Evolutionary conservation across 2,329 filamentous ascomycete species (phyloP).

Genomic region (Thermomyces lanuginosus): DNA sequence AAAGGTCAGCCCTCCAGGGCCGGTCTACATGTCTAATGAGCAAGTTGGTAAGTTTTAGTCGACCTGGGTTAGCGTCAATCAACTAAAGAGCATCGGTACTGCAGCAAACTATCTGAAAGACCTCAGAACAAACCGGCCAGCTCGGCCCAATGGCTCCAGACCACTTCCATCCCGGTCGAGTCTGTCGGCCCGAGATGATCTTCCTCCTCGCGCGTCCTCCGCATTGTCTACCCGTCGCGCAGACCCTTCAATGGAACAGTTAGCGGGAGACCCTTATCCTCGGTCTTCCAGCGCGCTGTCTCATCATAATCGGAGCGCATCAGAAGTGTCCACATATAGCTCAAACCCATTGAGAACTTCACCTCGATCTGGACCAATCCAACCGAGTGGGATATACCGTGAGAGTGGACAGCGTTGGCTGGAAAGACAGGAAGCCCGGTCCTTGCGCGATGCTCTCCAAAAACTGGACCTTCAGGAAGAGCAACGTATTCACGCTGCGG

Average conservation of each 20-base stretch:
- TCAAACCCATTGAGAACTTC: constrained; percentile 20
- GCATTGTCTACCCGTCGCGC: constrained; percentile 22
- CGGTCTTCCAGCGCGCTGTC: constrained; percentile 27
- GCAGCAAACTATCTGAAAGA: constrained; percentile 44
- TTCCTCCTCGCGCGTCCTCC: constrained; percentile 27
- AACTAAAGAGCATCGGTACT: constrained; percentile 8
- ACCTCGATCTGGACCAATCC: constrained; percentile 14
- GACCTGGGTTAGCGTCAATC: constrained; percentile 2
- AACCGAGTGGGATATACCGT: constrained; percentile 32
- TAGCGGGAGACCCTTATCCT: constrained; percentile 13
- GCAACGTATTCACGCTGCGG: constrained; percentile 36
- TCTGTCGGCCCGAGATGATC: constrained; percentile 10
- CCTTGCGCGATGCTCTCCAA: constrained; percentile 40
- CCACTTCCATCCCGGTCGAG: constrained; percentile 32
- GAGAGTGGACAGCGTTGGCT: constrained; percentile 39
- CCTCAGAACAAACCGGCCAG: constrained; percentile 40
- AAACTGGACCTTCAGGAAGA: constrained; percentile 44
- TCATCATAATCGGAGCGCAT: constrained; percentile 20
- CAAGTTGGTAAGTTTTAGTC: constrained; percentile 27
- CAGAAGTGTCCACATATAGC: constrained; percentile 19
- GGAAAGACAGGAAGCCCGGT: constrained; percentile 43
- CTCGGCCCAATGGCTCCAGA: constrained; percentile 43
- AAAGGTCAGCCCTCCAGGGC: constrained; percentile 32
- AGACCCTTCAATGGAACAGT: constrained; percentile 8
- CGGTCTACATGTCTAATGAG: constrained; percentile 31